Evolutionary conservation across 164 flowering plant genomes (phyloP).

Genomic region (Taxillus chinensis): DNA sequence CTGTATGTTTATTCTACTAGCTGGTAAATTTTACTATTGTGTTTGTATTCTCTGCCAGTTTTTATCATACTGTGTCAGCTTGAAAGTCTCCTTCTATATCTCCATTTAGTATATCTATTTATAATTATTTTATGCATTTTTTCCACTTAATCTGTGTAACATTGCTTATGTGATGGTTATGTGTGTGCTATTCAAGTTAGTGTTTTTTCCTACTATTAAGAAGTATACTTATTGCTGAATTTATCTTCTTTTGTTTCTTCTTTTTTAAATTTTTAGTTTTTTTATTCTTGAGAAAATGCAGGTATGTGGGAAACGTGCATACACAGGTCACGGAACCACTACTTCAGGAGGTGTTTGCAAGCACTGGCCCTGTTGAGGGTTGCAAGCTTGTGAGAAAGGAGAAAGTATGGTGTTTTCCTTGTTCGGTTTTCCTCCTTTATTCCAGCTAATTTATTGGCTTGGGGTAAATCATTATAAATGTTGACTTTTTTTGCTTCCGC

Average conservation of each 20-base stretch:
- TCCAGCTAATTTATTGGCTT: neutral
- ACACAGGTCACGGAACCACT: conserved; percentile 89
- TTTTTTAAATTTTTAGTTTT: conserved; percentile 18
- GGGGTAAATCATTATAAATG: too few species aligned
- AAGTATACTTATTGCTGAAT: conserved; percentile 12
- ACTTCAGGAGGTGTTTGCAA: conserved; percentile 86
- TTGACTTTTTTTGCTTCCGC: neutral
- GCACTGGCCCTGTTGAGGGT: conserved; percentile 93
- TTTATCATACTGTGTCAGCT: too few species aligned
- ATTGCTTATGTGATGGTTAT: neutral
- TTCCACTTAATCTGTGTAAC: neutral
- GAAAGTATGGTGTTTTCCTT: conserved; percentile 35
- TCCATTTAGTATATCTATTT: too few species aligned
- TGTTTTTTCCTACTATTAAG: conserved; percentile 1
- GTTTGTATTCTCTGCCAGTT: too few species aligned
- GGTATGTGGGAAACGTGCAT: conserved; percentile 96
- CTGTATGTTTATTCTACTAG: neutral
- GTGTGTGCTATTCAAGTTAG: conserved; percentile 1
- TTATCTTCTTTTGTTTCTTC: conserved; percentile 11
- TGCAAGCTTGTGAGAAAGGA: conserved; percentile 95
- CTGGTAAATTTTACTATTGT: too few species aligned
- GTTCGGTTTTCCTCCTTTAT: neutral
- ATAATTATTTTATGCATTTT: too few species aligned
- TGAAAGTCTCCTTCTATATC: too few species aligned
- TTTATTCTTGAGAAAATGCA: conserved; percentile 42